Evolutionary conservation across 345 rosid species (phyloP).

Genomic region (Aegle marmelos): DNA sequence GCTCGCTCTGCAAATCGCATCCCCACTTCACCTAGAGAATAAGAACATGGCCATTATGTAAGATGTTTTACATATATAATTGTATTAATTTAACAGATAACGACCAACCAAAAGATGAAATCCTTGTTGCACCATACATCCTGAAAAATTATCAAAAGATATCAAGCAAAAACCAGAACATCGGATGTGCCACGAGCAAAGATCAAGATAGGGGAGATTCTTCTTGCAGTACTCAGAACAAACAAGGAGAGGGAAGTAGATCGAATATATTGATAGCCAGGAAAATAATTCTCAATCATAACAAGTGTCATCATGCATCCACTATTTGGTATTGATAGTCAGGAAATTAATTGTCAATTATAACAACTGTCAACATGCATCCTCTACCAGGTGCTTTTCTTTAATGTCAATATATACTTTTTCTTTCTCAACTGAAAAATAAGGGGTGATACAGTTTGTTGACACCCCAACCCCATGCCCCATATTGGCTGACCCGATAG

Average conservation of each 20-base stretch:
- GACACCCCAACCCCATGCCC: background rate
- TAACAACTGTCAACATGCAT: background rate
- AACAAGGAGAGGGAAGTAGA: background rate
- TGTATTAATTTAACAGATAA: background rate
- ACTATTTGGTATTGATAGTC: background rate
- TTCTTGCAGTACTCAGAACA: background rate
- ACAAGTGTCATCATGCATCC: background rate
- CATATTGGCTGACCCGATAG: background rate
- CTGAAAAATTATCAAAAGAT: background rate
- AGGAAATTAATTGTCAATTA: background rate
- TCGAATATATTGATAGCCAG: background rate
- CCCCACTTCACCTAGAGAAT: conserved; percentile 92
- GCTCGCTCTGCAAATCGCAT: conserved; percentile 95
- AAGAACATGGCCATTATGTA: conserved; percentile 5
- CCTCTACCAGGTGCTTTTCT: background rate
- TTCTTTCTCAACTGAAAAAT: background rate
- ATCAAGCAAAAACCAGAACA: background rate
- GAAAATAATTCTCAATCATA: background rate
- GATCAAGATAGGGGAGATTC: background rate
- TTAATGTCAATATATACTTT: background rate
- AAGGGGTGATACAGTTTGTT: background rate
- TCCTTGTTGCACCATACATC: background rate
- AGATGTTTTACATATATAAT: background rate
- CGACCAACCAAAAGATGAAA: background rate
- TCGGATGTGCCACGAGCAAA: background rate